These are phyloP conservation scores for Populus tremula DNA, from an alignment of 345 rosid species.

Conservation along the genomic window DNA sequence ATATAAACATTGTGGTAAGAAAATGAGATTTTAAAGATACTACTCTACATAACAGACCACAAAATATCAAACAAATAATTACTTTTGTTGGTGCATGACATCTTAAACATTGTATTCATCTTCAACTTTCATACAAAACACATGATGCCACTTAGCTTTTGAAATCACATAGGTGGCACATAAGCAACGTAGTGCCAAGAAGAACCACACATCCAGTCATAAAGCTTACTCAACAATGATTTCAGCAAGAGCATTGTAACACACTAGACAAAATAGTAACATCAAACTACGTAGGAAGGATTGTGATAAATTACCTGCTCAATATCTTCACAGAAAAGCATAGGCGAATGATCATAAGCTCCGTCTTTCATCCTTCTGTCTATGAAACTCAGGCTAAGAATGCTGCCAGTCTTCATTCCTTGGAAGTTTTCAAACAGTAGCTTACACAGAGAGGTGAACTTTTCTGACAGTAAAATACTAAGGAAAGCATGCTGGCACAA, in stretches of 20 bases:
- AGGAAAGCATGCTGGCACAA: conserved; percentile 63
- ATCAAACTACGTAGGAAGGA: conserved; percentile 3
- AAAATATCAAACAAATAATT: not conserved
- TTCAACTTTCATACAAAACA: not conserved
- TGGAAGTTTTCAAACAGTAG: conserved; percentile 66
- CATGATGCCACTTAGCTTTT: not conserved
- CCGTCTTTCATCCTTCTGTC: conserved; percentile 76
- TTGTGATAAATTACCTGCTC: conserved; percentile 48
- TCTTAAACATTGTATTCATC: not conserved
- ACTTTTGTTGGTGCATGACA: not conserved
- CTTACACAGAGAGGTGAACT: conserved; percentile 68
- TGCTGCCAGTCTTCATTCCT: conserved; percentile 53
- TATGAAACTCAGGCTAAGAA: conserved; percentile 51
- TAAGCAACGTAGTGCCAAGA: not conserved
- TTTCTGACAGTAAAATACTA: conserved; percentile 60
- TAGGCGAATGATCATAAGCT: conserved; percentile 61
- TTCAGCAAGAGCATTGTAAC: not conserved
- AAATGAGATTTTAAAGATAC: not conserved
- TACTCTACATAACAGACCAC: not conserved
- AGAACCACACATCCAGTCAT: conserved; percentile 1
- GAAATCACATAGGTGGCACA: not conserved
- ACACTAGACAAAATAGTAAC: not conserved
- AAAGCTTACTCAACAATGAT: not conserved
- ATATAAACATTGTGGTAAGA: not conserved
- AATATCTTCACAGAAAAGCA: conserved; percentile 59